Base-by-base conservation (phyloP, 495 filamentous ascomycete genomes). In the Penicillium lagena region DNA sequence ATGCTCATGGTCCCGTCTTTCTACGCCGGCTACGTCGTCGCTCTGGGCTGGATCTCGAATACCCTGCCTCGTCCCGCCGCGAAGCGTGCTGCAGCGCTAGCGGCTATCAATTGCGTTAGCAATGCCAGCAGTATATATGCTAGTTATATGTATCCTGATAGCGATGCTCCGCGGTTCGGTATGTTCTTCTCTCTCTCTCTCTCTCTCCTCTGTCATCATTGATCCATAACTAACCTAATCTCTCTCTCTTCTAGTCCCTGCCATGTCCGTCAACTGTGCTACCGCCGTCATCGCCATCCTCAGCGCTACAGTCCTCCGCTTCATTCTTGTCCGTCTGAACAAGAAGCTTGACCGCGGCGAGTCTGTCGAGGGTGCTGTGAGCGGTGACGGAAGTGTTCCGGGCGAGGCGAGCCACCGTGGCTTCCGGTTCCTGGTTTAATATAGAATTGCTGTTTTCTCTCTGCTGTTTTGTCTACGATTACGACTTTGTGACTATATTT, bases 31-130 rank as follows among this genome's bases (percentile, higher is more conserved):
- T 90, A 85, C 49, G 85, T 87, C 1, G 84, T 91, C 2, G 75
- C 76, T 7, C 70, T 91, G 8, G 80, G 80, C 9, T 93, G 87
- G 87, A 90, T 90, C 52, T 80, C 74, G 29, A 89, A 87, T 60
- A 82, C 81, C 3, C 71, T 94, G 34, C 87, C 87, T 3, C 79
- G 89, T n/a, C 89, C 89, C 2, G 87, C 85, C 0, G 80, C 85
- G 0, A 95, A 95, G 66, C 81, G 87, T 45, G 87, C 89, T 1
- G 89, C 87, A 2, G 86, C 86, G 0, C 64, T 91, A 2, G 89
- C 88, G 9, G 77, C 80, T 47, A 89, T 90, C 59, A 95, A 95
- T 52, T 85, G 86, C 6, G 75, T 91, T 14, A 78, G 77, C n/a
- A 93, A 90, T 55, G 68, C 73, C 10, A 77, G 77, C 38, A 79